phyloP scores from a whole-genome alignment of 2,329 filamentous ascomycete genomes.

The Monilinia vaccinii-corymbosi region DNA sequence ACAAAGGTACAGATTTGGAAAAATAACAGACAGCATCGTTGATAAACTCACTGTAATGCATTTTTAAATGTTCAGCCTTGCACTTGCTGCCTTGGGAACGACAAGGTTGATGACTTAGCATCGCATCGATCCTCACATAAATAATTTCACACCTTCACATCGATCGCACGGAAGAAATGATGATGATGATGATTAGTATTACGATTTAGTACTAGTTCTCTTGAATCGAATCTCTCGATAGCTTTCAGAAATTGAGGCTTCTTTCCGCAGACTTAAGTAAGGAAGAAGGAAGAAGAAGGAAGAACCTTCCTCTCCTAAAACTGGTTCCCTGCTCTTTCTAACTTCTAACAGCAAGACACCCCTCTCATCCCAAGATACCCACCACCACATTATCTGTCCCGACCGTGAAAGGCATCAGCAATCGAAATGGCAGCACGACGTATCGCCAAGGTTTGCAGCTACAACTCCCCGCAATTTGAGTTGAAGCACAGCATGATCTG shows the following conservation, averaged over 20 bases:
- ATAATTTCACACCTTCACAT: not conserved
- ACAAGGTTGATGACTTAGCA: not conserved
- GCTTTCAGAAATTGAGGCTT: not conserved
- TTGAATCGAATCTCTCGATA: not conserved
- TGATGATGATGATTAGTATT: too few relatives aligned
- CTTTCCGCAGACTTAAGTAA: not conserved
- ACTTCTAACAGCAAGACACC: not conserved
- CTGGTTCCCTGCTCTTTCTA: not conserved
- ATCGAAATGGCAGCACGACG: constrained; percentile 25
- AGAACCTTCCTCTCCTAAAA: not conserved
- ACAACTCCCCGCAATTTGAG: not conserved
- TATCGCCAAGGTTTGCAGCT: constrained; percentile 21
- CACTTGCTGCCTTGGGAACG: not conserved
- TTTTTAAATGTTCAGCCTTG: not conserved
- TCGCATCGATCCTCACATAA: not conserved
- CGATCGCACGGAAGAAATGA: not conserved
- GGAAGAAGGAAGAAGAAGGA: not conserved
- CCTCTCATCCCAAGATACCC: not conserved
- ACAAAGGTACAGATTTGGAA: not conserved
- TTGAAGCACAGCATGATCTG: not conserved
- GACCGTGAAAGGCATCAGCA: constrained; percentile 2
- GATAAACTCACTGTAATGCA: too few relatives aligned
- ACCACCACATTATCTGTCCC: not conserved
- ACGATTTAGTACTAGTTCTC: too few relatives aligned
- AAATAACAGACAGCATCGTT: too few relatives aligned